Conservation (phyloP, 345 rosid species). For the Dovyalis caffra region DNA sequence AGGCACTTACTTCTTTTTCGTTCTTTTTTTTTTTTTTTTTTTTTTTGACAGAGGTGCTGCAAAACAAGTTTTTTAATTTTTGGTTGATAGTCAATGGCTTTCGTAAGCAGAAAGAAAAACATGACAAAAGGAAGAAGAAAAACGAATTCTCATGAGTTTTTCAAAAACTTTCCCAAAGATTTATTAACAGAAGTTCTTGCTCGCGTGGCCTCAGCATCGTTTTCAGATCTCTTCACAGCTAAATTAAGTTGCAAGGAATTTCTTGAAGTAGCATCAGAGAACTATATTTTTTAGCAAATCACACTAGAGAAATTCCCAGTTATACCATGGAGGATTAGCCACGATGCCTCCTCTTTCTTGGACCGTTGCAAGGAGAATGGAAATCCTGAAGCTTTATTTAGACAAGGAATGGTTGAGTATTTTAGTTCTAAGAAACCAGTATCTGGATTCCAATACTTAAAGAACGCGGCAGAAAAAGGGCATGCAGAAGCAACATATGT, state of each 20-base stretch:
- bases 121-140: not conserved
- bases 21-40: too few relatives aligned
- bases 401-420: not conserved
- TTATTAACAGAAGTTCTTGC: slow-evolving; percentile 6
- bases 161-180: not conserved
- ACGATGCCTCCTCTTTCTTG: not conserved
- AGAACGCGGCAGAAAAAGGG: not conserved
- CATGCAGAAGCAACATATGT: slow-evolving; percentile 4
- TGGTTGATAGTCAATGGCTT: too few relatives aligned
- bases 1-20: too few relatives aligned
- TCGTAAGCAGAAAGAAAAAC: not conserved
- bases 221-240: not conserved
- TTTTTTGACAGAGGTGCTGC: too few relatives aligned
- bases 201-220: not conserved
- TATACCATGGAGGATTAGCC: not conserved
- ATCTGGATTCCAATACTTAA: not conserved
- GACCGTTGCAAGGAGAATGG: slow-evolving; percentile 2
- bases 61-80: too few relatives aligned
- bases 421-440: not conserved
- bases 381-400: not conserved
- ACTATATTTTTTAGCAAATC: not conserved
- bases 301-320: not conserved
- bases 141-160: too few relatives aligned
- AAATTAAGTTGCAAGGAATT: slow-evolving; percentile 2
- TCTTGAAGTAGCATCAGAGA: not conserved